Evolutionary conservation across 2,329 filamentous ascomycete species (phyloP).

Genomic region (Colletotrichum neosansevieriae): DNA sequence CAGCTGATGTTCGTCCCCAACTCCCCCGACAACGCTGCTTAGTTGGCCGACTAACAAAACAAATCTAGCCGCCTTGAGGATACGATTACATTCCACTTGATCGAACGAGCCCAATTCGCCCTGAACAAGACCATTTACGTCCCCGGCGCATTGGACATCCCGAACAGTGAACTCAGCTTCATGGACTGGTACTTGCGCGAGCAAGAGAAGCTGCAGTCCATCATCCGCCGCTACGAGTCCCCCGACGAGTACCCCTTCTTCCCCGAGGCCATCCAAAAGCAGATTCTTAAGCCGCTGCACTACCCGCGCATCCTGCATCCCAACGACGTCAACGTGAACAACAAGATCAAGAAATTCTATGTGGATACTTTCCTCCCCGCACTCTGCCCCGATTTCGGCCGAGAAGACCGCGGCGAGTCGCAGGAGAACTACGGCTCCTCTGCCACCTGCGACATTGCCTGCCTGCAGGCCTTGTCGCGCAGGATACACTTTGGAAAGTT

Average conservation of each 20-base stretch:
- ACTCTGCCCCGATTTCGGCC: constrained; percentile 83
- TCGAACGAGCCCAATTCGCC: constrained; percentile 97
- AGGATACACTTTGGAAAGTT: constrained; percentile 99
- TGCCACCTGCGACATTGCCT: constrained; percentile 90
- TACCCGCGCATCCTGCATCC: constrained; percentile 90
- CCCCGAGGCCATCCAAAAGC: constrained; percentile 79
- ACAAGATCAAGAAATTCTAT: constrained; percentile 87
- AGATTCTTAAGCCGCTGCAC: constrained; percentile 87
- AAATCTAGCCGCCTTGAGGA: constrained; percentile 87
- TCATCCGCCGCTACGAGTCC: constrained; percentile 93
- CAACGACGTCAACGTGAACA: constrained; percentile 92
- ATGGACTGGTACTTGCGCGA: constrained; percentile 94
- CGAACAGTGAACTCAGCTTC: constrained; percentile 79
- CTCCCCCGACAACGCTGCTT: constrained; percentile 31
- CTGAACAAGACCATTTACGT: constrained; percentile 89
- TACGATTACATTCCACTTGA: constrained; percentile 96
- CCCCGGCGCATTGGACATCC: constrained; percentile 83
- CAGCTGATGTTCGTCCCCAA: constrained; percentile 81
- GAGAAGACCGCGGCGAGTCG: constrained; percentile 82
- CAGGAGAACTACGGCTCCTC: constrained; percentile 96
- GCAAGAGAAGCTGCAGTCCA: constrained; percentile 90
- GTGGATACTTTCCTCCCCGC: constrained; percentile 84
- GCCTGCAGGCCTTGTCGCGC: constrained; percentile 88
- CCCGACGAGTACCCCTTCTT: constrained; percentile 99
- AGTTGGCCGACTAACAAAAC: not conserved